Evolutionary conservation across 441 rosid species (phyloP).

Genomic region (Kokia cookei): DNA sequence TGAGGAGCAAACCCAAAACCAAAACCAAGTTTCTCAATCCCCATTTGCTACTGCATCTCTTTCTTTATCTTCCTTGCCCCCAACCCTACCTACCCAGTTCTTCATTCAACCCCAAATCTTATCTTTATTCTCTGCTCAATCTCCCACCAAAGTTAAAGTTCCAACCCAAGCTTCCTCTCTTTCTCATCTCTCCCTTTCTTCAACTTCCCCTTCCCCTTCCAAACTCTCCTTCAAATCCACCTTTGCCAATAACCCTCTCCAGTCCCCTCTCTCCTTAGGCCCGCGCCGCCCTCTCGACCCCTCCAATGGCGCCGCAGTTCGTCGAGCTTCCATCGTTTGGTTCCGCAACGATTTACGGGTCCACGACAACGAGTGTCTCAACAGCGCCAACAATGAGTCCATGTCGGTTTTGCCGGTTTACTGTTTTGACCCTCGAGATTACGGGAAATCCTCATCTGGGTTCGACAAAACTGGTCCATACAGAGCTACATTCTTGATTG

Average conservation of each 20-base stretch:
- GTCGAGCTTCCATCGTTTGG: constrained; percentile 87
- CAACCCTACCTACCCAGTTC: constrained; percentile 41
- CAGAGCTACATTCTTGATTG: constrained; percentile 74
- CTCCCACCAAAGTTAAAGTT: constrained; percentile 49
- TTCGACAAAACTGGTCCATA: constrained; percentile 87
- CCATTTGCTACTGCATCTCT: constrained; percentile 63
- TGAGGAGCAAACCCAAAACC: constrained; percentile 27
- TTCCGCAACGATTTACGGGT: constrained; percentile 89
- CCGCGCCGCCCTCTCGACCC: constrained; percentile 90
- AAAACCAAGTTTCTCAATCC: constrained; percentile 21
- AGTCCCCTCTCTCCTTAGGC: constrained; percentile 58
- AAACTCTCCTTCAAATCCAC: constrained; percentile 73
- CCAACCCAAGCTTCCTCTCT: constrained; percentile 67
- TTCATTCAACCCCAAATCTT: constrained; percentile 37
- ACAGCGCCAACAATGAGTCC: constrained; percentile 72
- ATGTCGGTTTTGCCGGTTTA: constrained; percentile 82
- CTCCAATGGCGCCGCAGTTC: constrained; percentile 66
- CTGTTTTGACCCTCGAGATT: constrained; percentile 91
- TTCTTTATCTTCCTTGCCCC: constrained; percentile 36
- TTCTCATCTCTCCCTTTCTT: constrained; percentile 41
- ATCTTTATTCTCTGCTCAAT: constrained; percentile 24
- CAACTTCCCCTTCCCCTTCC: constrained; percentile 30
- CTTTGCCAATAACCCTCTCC: constrained; percentile 62
- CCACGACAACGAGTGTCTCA: constrained; percentile 85
- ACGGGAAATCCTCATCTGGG: constrained; percentile 85